Percentiles rank a stretch among this genome's conserved stretches.
Evolutionary conservation across 2,329 filamentous ascomycete species (phyloP).

Genomic region (Didymellaceae sp.): DNA sequence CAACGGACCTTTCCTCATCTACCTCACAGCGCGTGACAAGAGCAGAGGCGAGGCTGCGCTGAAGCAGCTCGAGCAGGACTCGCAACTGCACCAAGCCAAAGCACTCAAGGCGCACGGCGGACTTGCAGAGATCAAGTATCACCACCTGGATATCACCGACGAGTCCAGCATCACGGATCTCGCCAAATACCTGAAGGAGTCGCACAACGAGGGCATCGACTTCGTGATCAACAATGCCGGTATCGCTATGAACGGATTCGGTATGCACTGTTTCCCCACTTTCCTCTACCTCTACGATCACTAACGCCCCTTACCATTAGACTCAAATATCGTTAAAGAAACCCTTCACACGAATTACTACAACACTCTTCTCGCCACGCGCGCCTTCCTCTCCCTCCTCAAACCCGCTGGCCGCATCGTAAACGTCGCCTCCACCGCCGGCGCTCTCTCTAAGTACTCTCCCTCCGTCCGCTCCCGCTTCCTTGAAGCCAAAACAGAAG

Average conservation of each 20-base stretch:
- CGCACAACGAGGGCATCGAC: constrained; percentile 59
- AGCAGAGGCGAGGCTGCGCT: constrained; percentile 57
- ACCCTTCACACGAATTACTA: constrained; percentile 62
- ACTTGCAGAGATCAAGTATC: constrained; percentile 56
- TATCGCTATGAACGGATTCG: constrained; percentile 56
- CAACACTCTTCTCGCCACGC: constrained; percentile 56
- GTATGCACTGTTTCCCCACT: constrained; percentile 25
- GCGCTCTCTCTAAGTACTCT: constrained; percentile 57
- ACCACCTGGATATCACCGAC: constrained; percentile 57
- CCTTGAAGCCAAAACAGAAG: constrained; percentile 47
- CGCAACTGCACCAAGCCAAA: constrained; percentile 54
- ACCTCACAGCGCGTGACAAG: constrained; percentile 60
- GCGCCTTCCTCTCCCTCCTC: constrained; percentile 55
- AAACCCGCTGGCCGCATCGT: constrained; percentile 54
- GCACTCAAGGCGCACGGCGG: constrained; percentile 49
- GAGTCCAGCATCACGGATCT: constrained; percentile 54
- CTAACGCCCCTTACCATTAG: constrained; percentile 30
- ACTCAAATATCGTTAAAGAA: constrained; percentile 55
- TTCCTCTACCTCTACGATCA: background rate
- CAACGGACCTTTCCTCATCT: constrained; percentile 58
- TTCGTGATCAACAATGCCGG: constrained; percentile 63
- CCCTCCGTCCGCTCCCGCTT: constrained; percentile 53
- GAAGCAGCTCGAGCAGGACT: constrained; percentile 52
- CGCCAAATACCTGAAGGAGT: constrained; percentile 49
- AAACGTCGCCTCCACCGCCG: constrained; percentile 57